These are phyloP conservation scores for Debaryomyces nepalensis DNA, from an alignment of 1,139 yeast species.

Conservation along the genomic window DNA sequence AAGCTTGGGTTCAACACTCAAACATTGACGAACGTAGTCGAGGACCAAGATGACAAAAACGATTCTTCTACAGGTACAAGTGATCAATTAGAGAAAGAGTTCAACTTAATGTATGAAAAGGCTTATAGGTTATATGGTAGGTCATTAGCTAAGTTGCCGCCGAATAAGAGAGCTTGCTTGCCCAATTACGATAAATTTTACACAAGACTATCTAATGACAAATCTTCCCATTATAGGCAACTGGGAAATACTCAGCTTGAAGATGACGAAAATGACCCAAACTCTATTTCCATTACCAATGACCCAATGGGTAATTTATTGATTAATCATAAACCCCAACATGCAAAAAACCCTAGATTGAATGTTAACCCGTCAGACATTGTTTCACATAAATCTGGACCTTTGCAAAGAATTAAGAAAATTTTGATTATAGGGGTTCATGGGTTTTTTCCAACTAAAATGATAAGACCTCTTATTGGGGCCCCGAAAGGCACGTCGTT, in stretches of 20 bases:
- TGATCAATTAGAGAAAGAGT: constrained; percentile 40
- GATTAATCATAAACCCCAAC: constrained; percentile 34
- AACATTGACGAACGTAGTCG: constrained; percentile 36
- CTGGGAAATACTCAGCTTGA: constrained; percentile 27
- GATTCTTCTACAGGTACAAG: constrained; percentile 17
- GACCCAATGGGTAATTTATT: constrained; percentile 52
- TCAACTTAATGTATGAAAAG: constrained; percentile 42
- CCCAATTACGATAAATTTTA: constrained; percentile 46
- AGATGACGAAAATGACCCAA: constrained; percentile 36
- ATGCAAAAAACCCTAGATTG: constrained; percentile 9
- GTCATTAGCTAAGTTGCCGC: constrained; percentile 43
- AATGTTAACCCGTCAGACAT: constrained; percentile 27
- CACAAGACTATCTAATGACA: constrained; percentile 20
- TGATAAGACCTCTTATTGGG: constrained; percentile 84
- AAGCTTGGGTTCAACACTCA: constrained; percentile 45
- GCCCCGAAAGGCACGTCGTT: constrained; percentile 93
- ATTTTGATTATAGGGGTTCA: constrained; percentile 90
- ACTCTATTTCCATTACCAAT: constrained; percentile 44
- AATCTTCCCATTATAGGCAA: constrained; percentile 12
- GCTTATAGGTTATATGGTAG: constrained; percentile 48
- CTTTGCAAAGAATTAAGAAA: constrained; percentile 45
- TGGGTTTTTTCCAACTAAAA: constrained; percentile 89
- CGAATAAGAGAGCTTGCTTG: constrained; percentile 46
- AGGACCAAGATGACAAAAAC: constrained; percentile 18
- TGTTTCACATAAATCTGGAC: constrained; percentile 35